These are phyloP conservation scores for Hypoxylon lienhwacheense DNA, from an alignment of 495 filamentous ascomycete genomes.

Conservation along the genomic window DNA sequence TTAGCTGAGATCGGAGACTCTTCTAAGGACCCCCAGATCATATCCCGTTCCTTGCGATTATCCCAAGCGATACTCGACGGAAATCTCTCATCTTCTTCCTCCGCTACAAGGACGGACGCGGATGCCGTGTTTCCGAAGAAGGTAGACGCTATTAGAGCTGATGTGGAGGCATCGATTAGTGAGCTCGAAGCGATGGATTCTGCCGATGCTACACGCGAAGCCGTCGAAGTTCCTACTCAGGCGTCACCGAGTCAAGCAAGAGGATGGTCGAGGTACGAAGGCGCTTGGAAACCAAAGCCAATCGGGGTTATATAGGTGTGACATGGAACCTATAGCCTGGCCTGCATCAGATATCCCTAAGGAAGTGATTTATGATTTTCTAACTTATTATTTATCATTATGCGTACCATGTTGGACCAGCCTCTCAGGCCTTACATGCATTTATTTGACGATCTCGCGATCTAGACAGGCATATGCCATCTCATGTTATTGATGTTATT, in stretches of 20 bases:
- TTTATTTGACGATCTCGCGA: too few species aligned
- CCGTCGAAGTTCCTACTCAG: conserved; percentile 5
- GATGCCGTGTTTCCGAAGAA: conserved; percentile 21
- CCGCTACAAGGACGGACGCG: conserved; percentile 12
- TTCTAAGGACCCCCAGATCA: conserved; percentile 39
- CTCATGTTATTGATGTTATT: too few species aligned
- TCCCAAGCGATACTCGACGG: conserved; percentile 36
- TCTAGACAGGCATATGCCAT: too few species aligned
- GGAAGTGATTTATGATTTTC: too few species aligned
- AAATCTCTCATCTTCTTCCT: conserved; percentile 24
- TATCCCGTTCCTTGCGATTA: conserved; percentile 42
- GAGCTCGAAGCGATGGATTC: conserved; percentile 23
- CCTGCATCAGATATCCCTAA: too few species aligned
- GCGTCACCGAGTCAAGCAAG: conserved; percentile 25
- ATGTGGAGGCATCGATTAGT: conserved; percentile 29
- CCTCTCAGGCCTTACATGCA: too few species aligned
- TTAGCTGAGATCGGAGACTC: conserved; percentile 41
- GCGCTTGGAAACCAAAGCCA: conserved; percentile 62
- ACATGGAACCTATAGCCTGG: neutral
- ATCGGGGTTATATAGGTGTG: conserved; percentile 56
- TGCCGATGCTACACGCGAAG: conserved; percentile 1
- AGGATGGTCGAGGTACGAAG: conserved; percentile 57
- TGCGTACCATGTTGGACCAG: too few species aligned
- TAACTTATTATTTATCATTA: too few species aligned
- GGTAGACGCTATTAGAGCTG: conserved; percentile 37